Base-by-base conservation (phyloP, 1,139 yeast species). In the Pichia sp. region DNA sequence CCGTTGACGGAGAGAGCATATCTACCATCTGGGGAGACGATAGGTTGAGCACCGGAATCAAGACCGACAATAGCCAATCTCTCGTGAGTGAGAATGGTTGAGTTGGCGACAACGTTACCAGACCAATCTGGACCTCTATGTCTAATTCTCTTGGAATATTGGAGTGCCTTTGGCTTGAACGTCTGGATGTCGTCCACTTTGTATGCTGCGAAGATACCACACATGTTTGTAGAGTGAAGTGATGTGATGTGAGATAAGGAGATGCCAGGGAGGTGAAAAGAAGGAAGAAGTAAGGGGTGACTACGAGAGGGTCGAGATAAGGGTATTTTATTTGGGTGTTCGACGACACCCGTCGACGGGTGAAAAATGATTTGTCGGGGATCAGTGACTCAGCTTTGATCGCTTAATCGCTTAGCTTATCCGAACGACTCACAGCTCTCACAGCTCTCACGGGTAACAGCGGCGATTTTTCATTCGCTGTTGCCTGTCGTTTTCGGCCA, bases 51-150 rank as follows among this genome's bases (percentile, higher is more conserved):
- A 58, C 98, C 98, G 30, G 96, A 71, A 60, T 86, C 96, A 55
- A 88, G 71, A 50, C 96, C 96, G 46, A 85, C 94, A 58, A 91
- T 88, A 51, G 97, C 94, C 58, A 91, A 73, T 68, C 98, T 83
- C 67, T 91, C 97, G 60, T 91, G 98, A 52, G 84, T 78, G 52
- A 91, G 66, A 47, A 82, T 79, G 37, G 96, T 85, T 49, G 69
- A 63, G 75, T 86, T 85, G 56, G 78, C 76, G 48, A 74, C 67
- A 48, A 74, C 62, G 76, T 86, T 87, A 56, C 98, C 98, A 32
- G 88, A 76, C 98, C 98, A 91, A 66, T 91, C 98, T 49, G 98
- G 98, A 53, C 98, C 98, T 66, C 98, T 82, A 65, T 91, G 98
- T 67, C 98, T 82, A 60, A 88, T 81, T 63, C 87, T 74, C 65